phyloP scores from a whole-genome alignment of 1,284 basidiomycete species.

The Cryptococcus hybrid region DNA sequence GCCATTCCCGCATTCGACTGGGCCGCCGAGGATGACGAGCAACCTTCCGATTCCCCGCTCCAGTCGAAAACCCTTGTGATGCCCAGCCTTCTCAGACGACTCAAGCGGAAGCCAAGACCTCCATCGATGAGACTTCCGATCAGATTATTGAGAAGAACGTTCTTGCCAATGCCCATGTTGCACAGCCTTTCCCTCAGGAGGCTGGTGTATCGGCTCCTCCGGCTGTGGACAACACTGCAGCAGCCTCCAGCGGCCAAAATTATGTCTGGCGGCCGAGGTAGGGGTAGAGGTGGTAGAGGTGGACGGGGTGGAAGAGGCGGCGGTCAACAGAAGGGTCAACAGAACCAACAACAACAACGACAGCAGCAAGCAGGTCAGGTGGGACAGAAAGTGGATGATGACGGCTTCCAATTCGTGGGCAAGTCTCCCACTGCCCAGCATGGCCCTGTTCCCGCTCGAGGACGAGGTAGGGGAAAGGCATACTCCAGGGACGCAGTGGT shows the following conservation, averaged over 20 bases:
- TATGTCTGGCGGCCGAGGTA: not conserved
- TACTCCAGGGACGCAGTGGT: not conserved
- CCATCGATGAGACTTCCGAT: conserved; percentile 1
- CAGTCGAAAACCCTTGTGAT: not conserved
- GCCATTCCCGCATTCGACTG: conserved; percentile 21
- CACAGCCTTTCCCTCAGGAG: not conserved
- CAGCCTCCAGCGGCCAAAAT: not conserved
- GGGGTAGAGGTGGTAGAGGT: not conserved
- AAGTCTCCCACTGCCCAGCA: not conserved
- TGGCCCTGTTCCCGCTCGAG: not conserved
- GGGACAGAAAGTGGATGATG: conserved; percentile 21
- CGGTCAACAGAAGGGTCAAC: not conserved
- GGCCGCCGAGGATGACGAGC: conserved; percentile 25
- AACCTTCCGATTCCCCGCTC: conserved; percentile 7
- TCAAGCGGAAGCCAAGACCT: conserved; percentile 4
- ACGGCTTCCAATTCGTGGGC: conserved; percentile 41
- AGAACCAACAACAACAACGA: not conserved
- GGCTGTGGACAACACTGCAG: not conserved
- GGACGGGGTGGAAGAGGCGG: not conserved
- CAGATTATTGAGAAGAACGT: conserved; percentile 16
- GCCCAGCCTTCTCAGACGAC: conserved; percentile 1
- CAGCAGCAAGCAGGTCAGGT: not conserved
- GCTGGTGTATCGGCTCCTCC: not conserved
- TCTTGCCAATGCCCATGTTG: conserved; percentile 11
- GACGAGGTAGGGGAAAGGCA: not conserved